Evolutionary conservation across 176 grass and related monocot genomes (phyloP).

Genomic region (Eleusine coracana): DNA sequence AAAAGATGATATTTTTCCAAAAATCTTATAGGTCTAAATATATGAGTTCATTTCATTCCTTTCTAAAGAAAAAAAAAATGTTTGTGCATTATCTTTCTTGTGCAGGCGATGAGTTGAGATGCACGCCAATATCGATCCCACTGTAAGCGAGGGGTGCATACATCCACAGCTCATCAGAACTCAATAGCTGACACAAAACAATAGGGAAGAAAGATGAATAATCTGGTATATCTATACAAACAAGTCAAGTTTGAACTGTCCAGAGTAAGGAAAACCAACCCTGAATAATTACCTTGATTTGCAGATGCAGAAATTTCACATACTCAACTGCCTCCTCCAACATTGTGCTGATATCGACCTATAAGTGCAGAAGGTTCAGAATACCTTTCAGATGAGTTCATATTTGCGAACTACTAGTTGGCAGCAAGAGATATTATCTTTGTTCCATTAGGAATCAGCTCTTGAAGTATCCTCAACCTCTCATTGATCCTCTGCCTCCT

Average conservation of each 20-base stretch:
- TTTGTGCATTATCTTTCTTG: neutral
- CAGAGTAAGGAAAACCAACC: neutral
- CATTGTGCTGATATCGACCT: conserved; percentile 80
- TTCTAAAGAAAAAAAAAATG: neutral
- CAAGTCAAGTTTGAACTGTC: neutral
- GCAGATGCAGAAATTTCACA: conserved; percentile 68
- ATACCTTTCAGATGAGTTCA: neutral
- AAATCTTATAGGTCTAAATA: neutral
- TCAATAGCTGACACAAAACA: conserved; percentile 48
- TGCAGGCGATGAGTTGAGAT: conserved; percentile 8
- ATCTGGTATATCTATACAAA: neutral
- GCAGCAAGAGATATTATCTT: conserved; percentile 44
- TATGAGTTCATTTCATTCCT: neutral
- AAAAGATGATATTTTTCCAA: neutral
- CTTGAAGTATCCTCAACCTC: conserved; percentile 57
- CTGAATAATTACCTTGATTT: conserved; percentile 55
- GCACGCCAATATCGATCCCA: conserved; percentile 26
- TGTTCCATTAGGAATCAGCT: conserved; percentile 61
- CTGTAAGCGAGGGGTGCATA: conserved; percentile 58
- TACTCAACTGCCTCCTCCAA: conserved; percentile 65
- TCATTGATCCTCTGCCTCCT: conserved; percentile 65
- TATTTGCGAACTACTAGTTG: neutral
- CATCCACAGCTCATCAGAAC: conserved; percentile 70
- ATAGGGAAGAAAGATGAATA: neutral
- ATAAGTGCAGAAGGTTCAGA: conserved; percentile 18